phyloP scores from a whole-genome alignment of 805 yeast species.

The Metschnikowia kofuensis region DNA sequence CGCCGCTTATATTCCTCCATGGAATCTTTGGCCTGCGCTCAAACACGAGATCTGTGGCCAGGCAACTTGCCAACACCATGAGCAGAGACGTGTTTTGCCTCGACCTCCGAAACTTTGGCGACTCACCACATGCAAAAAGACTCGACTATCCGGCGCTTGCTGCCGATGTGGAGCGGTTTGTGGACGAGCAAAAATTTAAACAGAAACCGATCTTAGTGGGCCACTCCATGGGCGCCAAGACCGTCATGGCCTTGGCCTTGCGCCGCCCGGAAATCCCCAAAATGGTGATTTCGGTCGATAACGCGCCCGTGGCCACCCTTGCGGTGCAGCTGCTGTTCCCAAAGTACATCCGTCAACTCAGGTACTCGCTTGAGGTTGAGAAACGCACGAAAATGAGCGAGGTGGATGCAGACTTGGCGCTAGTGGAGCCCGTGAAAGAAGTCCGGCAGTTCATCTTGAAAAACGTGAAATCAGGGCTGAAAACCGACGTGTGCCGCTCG shows the following conservation, averaged over 20 bases:
- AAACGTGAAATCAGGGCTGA: constrained; percentile 51
- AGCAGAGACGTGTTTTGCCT: constrained; percentile 61
- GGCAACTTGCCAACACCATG: constrained; percentile 46
- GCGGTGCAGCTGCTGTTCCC: constrained; percentile 55
- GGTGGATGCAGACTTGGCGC: constrained; percentile 60
- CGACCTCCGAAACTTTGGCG: constrained; percentile 90
- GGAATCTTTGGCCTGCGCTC: constrained; percentile 84
- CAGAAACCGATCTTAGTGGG: constrained; percentile 64
- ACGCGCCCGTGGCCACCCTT: constrained; percentile 75
- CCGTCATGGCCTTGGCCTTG: constrained; percentile 83
- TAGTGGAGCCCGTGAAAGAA: constrained; percentile 56
- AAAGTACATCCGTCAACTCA: constrained; percentile 61
- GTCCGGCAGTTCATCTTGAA: constrained; percentile 78
- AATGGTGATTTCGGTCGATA: constrained; percentile 76
- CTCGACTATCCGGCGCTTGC: constrained; percentile 82
- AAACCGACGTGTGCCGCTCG: constrained; percentile 41
- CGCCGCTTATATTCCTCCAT: constrained; percentile 78
- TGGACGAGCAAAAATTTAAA: constrained; percentile 38
- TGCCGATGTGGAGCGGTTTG: constrained; percentile 77
- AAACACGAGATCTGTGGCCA: constrained; percentile 82
- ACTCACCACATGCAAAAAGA: constrained; percentile 70
- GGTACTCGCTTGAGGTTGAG: constrained; percentile 50
- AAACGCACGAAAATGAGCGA: constrained; percentile 53
- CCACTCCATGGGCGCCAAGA: constrained; percentile 92
- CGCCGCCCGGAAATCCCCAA: constrained; percentile 60